A percentile compares a stretch with the other conserved stretches of the same genome.
These are phyloP conservation scores for Fraxinus floribunda DNA, from an alignment of 305 asterid species.

Conservation along the genomic window DNA sequence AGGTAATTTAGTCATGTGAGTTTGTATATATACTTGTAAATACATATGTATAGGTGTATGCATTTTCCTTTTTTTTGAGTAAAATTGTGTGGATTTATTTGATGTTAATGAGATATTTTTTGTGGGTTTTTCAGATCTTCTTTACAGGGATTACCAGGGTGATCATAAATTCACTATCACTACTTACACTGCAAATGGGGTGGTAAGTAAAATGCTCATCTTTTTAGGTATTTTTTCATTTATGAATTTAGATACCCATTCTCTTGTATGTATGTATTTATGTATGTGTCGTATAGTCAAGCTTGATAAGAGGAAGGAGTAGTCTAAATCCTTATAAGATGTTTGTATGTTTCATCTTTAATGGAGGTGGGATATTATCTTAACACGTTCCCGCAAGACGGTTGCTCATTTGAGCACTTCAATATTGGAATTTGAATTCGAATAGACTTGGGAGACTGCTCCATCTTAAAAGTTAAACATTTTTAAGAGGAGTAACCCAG, in stretches of 20 bases:
- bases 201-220: conserved; percentile 38
- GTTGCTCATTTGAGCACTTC: no score
- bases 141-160: conserved; percentile 43
- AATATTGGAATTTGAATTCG: no score
- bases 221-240: not conserved
- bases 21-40: not conserved
- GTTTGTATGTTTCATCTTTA: not conserved
- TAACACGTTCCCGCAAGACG: no score
- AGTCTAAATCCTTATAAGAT: not conserved
- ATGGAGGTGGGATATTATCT: not conserved
- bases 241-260: not conserved
- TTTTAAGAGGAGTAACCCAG: no score
- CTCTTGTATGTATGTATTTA: not conserved
- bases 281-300: not conserved
- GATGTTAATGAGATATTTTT: not conserved
- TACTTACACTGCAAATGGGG: conserved; percentile 51
- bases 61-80: not conserved
- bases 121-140: conserved; percentile 46
- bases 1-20: conserved; percentile 33
- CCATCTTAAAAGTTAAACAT: no score
- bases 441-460: no score
- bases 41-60: not conserved
- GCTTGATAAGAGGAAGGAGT: not conserved
- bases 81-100: not conserved
- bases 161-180: conserved; percentile 45